Evolutionary conservation across 2,329 filamentous ascomycete species (phyloP).

Genomic region (Rutstroemia sydowiana): DNA sequence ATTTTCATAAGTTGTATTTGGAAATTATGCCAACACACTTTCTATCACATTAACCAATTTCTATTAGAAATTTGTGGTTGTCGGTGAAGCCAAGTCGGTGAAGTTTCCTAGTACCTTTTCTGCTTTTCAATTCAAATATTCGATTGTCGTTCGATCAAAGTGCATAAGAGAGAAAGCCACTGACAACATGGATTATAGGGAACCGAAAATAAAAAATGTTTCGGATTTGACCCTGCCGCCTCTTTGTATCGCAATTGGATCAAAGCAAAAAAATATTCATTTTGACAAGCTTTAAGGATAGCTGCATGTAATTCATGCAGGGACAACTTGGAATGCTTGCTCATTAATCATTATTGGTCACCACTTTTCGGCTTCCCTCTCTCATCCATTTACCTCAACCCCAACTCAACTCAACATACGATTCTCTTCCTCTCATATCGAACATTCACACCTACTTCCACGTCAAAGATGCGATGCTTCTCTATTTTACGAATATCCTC

Average conservation of each 20-base stretch:
- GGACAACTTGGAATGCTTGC: conserved; percentile 4
- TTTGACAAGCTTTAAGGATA: conserved; percentile 1
- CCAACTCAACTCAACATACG: neutral
- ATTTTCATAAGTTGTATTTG: neutral
- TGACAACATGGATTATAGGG: conserved; percentile 3
- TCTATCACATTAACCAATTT: neutral
- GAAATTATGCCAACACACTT: neutral
- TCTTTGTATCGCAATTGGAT: no score
- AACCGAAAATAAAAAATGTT: conserved; percentile 5
- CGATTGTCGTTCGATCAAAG: no score
- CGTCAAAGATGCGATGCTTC: no score
- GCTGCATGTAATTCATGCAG: conserved; percentile 8
- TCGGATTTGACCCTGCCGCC: neutral
- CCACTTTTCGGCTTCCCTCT: neutral
- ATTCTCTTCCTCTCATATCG: no score
- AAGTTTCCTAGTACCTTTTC: conserved; percentile 1
- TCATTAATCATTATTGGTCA: conserved; percentile 3
- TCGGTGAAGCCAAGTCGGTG: neutral
- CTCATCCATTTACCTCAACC: neutral
- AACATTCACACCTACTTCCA: no score
- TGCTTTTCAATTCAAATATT: no score
- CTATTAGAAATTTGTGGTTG: neutral
- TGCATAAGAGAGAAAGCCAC: conserved; percentile 10
- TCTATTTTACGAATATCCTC: no score
- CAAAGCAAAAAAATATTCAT: neutral